Base-by-base conservation (phyloP, 768 basidiomycete species). In the Serendipita sp. region DNA sequence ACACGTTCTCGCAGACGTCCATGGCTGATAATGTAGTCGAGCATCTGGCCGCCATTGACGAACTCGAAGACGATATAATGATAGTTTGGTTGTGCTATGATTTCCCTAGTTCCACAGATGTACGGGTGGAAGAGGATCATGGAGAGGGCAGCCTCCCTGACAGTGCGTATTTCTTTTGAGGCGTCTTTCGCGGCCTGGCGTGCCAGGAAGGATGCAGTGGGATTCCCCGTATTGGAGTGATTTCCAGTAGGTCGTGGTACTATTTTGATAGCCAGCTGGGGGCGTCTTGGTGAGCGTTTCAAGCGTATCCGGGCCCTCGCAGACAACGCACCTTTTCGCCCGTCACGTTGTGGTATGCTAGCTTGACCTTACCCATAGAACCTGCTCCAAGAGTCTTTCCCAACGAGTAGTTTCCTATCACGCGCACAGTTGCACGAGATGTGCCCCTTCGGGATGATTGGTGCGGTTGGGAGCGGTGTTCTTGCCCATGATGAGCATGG, bases 31-130 rank as follows among this genome's bases (percentile, higher is more conserved):
- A 99, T 98, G 74, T 95, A 99, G 80, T 99, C 96, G 68, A 99
- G 83, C 91, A 99, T 93, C 79, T 99, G 96, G 0, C 96, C 96
- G 36, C 96, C 96, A 69, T 93, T 95, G 75, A 98, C 91, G 73
- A 96, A 97, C 74, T 99, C 96, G 73, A 89, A 92, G 8, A 97
- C 91, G 92, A 99, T 97, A 79, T 98, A 99, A 76, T 98, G 97
- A 75, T 99, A 94, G 70, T 99, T 87, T 66, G 91, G 89, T 76
- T 97, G 95, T 29, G 93, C 79, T 72, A 97, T 91, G 88, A 99
- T 93, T 77, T 95, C 92, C 69, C 91, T 87, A 95, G 98, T 99
- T 64, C 96, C 96, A 73, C 95, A 97, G 72, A 99, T 91, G 74
- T 98, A 97, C 1, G 96, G 96, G 72, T 99, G 96, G 71, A 98